Conservation (phyloP, 2,329 filamentous ascomycete genomes). For the Phialophora macrospora region DNA sequence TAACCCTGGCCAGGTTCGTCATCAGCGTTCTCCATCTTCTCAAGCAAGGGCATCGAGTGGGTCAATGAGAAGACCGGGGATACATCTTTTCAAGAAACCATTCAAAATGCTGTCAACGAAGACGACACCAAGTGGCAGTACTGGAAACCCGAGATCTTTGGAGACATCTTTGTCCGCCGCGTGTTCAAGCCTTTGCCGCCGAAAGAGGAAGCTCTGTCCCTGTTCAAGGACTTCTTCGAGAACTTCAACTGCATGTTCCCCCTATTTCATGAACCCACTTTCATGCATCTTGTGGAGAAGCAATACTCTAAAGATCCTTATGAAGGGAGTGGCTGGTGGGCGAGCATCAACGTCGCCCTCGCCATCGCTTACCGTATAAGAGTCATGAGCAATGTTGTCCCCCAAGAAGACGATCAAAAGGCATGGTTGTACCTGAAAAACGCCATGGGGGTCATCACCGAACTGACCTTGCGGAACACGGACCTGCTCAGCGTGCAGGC, state of each 20-base stretch:
- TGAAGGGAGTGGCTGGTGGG: conserved; percentile 97
- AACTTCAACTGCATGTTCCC: conserved; percentile 99
- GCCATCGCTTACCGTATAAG: conserved; percentile 92
- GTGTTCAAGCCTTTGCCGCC: conserved; percentile 82
- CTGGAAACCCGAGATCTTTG: conserved; percentile 98
- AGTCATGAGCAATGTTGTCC: conserved; percentile 92
- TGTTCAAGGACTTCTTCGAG: conserved; percentile 93
- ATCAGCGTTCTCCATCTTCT: conserved; percentile 98
- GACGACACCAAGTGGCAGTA: conserved; percentile 94
- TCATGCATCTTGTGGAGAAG: conserved; percentile 94
- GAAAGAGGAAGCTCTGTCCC: conserved; percentile 82
- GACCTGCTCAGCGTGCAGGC: conserved; percentile 95
- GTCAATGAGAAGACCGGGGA: conserved; percentile 98
- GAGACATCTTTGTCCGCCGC: conserved; percentile 83
- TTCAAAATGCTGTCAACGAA: conserved; percentile 73
- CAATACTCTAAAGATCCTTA: conserved; percentile 94
- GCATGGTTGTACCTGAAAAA: conserved; percentile 98
- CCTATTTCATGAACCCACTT: conserved; percentile 94
- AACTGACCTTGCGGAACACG: conserved; percentile 93
- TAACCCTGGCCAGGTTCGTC: conserved; percentile 71
- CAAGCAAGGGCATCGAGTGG: conserved; percentile 96
- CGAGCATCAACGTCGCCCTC: conserved; percentile 88
- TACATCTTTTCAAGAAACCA: conserved; percentile 91
- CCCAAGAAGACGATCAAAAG: conserved; percentile 88
- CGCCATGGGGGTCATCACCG: conserved; percentile 88